phyloP scores from a whole-genome alignment of 1,139 yeast species.

The Debaryomyces nepalensis region DNA sequence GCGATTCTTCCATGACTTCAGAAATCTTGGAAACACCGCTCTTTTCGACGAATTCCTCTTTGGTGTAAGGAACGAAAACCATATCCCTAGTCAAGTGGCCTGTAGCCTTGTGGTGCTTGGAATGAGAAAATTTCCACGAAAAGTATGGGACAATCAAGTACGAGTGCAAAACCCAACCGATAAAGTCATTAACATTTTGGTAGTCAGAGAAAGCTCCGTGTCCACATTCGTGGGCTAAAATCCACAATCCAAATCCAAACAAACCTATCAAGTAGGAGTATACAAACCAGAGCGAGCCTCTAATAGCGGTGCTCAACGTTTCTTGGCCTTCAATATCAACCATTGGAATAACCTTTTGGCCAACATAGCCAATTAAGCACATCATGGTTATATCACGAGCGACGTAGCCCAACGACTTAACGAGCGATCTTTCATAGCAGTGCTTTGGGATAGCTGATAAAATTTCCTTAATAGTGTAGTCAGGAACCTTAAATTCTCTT shows the following conservation, averaged over 20 bases:
- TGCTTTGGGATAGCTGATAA: slow-evolving; percentile 74
- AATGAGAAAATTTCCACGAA: slow-evolving; percentile 83
- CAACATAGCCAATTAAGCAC: slow-evolving; percentile 54
- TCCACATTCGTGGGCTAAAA: slow-evolving; percentile 90
- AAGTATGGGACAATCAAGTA: slow-evolving; percentile 80
- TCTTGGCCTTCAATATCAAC: slow-evolving; percentile 29
- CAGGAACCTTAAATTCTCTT: slow-evolving; percentile 70
- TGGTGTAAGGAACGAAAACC: slow-evolving; percentile 78
- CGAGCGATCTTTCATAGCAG: slow-evolving; percentile 69
- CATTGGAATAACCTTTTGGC: slow-evolving; percentile 54
- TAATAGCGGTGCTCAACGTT: slow-evolving; percentile 25
- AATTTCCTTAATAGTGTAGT: slow-evolving; percentile 73
- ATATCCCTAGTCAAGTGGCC: slow-evolving; percentile 81
- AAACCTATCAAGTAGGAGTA: slow-evolving; percentile 59
- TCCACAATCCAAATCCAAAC: slow-evolving; percentile 82
- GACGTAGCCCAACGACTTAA: slow-evolving; percentile 64
- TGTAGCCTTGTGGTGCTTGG: slow-evolving; percentile 87
- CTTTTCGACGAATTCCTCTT: slow-evolving; percentile 53
- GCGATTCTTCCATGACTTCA: slow-evolving; percentile 75
- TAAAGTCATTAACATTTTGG: slow-evolving; percentile 67
- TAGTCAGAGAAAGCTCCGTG: slow-evolving; percentile 84
- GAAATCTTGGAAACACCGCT: slow-evolving; percentile 48
- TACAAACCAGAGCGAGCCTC: slow-evolving; percentile 45
- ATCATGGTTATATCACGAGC: slow-evolving; percentile 64
- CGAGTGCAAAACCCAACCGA: slow-evolving; percentile 85